Percentiles rank a stretch among this genome's conserved stretches.
These are phyloP conservation scores for Lasiosphaeriaceae sp. DNA, from an alignment of 495 filamentous ascomycete genomes.

Conservation along the genomic window DNA sequence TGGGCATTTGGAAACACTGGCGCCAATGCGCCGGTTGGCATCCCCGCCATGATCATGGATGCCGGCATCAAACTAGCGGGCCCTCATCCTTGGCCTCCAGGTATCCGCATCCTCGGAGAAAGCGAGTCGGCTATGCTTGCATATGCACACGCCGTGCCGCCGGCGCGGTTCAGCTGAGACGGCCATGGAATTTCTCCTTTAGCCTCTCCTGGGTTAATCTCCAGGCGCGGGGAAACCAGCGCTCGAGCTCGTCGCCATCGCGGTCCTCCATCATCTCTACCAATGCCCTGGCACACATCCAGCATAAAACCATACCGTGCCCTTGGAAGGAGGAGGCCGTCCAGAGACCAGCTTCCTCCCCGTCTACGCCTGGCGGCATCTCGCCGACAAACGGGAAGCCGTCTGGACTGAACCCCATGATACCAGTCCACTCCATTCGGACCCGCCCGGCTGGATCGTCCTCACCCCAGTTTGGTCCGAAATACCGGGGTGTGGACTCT, in stretches of 20 bases:
- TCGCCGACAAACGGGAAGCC: slow-evolving; percentile 54
- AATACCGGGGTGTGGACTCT: slow-evolving; percentile 46
- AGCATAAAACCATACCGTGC: slow-evolving; percentile 57
- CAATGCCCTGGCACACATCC: slow-evolving; percentile 52
- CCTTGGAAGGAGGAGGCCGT: slow-evolving; percentile 44
- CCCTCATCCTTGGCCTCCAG: no score
- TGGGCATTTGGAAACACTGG: no score
- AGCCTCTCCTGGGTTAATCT: slow-evolving; percentile 43
- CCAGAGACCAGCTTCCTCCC: slow-evolving; percentile 38
- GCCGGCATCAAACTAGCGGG: no score
- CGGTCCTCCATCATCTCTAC: slow-evolving; percentile 46
- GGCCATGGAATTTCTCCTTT: slow-evolving; percentile 39
- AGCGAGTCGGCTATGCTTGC: no score
- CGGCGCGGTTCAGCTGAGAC: slow-evolving; percentile 5
- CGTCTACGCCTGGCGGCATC: slow-evolving; percentile 41
- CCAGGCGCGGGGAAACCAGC: slow-evolving; percentile 54
- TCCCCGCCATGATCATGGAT: no score
- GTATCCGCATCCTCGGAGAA: no score
- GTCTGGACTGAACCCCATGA: slow-evolving; percentile 57
- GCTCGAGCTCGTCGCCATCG: slow-evolving; percentile 26
- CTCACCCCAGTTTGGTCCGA: slow-evolving; percentile 55
- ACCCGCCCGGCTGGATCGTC: slow-evolving; percentile 55
- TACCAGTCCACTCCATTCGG: slow-evolving; percentile 58
- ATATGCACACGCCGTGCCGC: not conserved
- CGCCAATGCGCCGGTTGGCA: no score